Percentiles rank a stretch among this genome's conserved stretches.
Evolutionary conservation across 345 rosid genomes (phyloP).

Genomic region (Jatropha curcas): DNA sequence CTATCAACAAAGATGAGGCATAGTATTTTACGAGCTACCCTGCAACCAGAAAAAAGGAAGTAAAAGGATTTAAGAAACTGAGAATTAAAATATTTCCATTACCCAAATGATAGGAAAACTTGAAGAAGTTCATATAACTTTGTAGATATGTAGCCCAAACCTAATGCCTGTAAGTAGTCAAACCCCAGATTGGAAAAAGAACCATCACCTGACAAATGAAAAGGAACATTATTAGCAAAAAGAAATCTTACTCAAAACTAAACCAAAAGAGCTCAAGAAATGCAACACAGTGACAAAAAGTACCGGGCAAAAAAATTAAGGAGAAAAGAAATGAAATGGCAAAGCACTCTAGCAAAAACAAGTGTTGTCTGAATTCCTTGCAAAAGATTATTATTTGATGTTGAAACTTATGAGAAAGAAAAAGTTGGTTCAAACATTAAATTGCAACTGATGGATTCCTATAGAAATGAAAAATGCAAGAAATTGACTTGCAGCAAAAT

Average conservation of each 20-base stretch:
- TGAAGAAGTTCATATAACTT: constrained; percentile 73
- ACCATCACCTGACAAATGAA: constrained; percentile 41
- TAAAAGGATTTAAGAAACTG: constrained; percentile 12
- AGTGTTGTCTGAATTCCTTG: too few relatives aligned
- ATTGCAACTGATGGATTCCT: not conserved
- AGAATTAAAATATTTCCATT: constrained; percentile 22
- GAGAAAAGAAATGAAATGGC: too few relatives aligned
- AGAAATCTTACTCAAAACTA: not conserved
- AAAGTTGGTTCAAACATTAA: not conserved
- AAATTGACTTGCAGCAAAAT: not conserved
- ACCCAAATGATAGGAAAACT: constrained; percentile 71
- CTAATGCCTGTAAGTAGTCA: constrained; percentile 47
- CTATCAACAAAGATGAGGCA: constrained; percentile 83
- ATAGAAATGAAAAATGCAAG: not conserved
- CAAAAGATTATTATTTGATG: too few relatives aligned
- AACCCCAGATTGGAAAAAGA: constrained; percentile 32
- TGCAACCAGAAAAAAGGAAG: constrained; percentile 34
- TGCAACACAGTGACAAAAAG: too few relatives aligned
- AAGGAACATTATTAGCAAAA: not conserved
- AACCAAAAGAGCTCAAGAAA: too few relatives aligned
- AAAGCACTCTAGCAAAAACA: too few relatives aligned
- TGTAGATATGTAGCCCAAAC: constrained; percentile 63
- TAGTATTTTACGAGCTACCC: constrained; percentile 43
- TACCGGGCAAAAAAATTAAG: too few relatives aligned
- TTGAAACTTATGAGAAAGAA: too few relatives aligned